Base-by-base conservation (phyloP, 495 filamentous ascomycete species). In the Talaromyces trachyspermus region DNA sequence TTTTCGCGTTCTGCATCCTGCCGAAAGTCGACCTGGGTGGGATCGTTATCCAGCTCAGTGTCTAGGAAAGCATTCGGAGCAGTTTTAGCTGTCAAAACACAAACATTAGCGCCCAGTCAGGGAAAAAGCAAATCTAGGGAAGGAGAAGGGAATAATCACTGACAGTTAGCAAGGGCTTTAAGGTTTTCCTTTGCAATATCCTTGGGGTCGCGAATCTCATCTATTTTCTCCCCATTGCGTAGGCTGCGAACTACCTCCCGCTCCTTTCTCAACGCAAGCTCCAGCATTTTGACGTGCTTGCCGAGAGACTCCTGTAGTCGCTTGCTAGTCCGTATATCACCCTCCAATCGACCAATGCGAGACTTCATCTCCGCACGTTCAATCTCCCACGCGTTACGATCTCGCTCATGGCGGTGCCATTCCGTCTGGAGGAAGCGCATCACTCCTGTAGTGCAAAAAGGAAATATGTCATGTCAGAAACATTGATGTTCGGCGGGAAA, bases 351-450 rank as follows among this genome's bases (percentile, higher is more conserved):
- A n/a, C 90, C 92, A 67, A 98, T 96, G 62, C 91, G 83, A 52
- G 86, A 89, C 68, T 95, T 97, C 92, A 98, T 98, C 72, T 97
- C 92, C 50, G 94, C 92, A 59, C 88, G 82, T 68, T 98, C 92
- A 61, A 98, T 98, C 59, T 97, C 92, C 92, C 92, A 99, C 17
- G 88, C 85, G 65, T 99, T 99, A 56, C 94, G 84, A 57, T 95
- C 94, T 68, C 92, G 86, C 64, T 99, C 92, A 59, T 97, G 91
- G 53, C 88, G 83, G 65, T 99, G 94, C 92, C 92, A 97, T 78
- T 99, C 92, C 27, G 90, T 91, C 71, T 97, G 94, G 26, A 99
- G 81, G 64, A 97, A 97, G 63, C 92, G 89, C 92, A 99, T 99
- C 27, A 99, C 92, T 59, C 92, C 91, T 97, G 54, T 27, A 36